These are phyloP conservation scores for Debaryomycetaceae sp. DNA, from an alignment of 1,139 yeast species.

Conservation along the genomic window DNA sequence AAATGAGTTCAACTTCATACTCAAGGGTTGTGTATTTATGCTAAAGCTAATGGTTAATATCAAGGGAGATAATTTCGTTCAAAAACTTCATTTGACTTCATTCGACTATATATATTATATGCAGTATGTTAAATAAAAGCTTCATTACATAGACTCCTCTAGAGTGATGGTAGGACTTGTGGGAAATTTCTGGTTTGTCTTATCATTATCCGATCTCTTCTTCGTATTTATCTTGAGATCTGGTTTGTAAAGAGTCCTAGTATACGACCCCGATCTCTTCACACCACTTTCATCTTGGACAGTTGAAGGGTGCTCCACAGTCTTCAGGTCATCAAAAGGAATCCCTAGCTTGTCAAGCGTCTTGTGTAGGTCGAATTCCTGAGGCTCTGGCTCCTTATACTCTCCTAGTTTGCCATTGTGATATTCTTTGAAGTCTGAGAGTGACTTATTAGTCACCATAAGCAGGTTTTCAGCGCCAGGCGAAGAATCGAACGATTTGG, in stretches of 20 bases:
- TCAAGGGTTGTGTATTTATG: background rate
- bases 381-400: constrained; percentile 41
- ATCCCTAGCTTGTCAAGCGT: constrained; percentile 32
- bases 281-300: constrained; percentile 11
- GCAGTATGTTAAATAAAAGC: constrained; percentile 1
- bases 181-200: constrained; percentile 11
- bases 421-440: constrained; percentile 25
- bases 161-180: constrained; percentile 40
- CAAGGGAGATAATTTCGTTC: background rate
- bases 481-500: constrained; percentile 35
- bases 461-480: constrained; percentile 11
- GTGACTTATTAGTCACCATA: constrained; percentile 15
- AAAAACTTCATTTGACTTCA: background rate
- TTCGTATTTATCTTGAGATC: constrained; percentile 20
- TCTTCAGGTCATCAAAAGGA: constrained; percentile 22
- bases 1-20: constrained; percentile 12
- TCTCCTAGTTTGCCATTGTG: constrained; percentile 16
- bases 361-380: constrained; percentile 22
- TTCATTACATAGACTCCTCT: constrained; percentile 26
- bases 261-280: constrained; percentile 23
- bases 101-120: background rate
- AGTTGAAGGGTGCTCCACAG: constrained; percentile 21
- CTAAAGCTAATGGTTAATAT: background rate
- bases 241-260: constrained; percentile 38
- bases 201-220: constrained; percentile 6